Percentiles rank a stretch among this genome's conserved stretches.
These are phyloP conservation scores for Hypoxylon perforatum DNA, from an alignment of 495 filamentous ascomycete genomes.

Conservation along the genomic window DNA sequence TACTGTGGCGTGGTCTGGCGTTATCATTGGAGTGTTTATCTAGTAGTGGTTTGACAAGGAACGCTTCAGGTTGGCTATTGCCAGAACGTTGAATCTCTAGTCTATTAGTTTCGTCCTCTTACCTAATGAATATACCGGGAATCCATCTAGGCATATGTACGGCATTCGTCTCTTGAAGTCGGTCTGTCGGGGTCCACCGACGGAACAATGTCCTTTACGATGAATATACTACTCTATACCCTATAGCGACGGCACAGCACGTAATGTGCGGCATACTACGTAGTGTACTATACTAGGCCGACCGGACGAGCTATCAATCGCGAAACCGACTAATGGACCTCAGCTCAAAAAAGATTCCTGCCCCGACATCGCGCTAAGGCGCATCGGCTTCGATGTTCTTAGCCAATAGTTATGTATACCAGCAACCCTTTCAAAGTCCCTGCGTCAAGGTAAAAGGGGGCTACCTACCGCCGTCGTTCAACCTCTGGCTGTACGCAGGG, in stretches of 20 bases:
- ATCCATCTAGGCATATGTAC: background rate
- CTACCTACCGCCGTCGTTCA: background rate
- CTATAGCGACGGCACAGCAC: constrained; percentile 1
- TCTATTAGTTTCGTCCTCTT: background rate
- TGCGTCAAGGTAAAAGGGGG: constrained; percentile 8
- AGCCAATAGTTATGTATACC: constrained; percentile 10
- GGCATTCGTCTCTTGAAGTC: background rate
- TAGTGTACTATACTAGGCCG: constrained; percentile 2
- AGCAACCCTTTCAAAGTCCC: constrained; percentile 7
- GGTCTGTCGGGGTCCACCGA: background rate
- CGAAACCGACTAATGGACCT: constrained; percentile 20
- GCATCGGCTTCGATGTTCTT: background rate
- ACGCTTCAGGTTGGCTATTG: no score
- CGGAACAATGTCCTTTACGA: background rate
- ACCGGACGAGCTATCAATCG: background rate
- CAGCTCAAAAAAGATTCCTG: constrained; percentile 8
- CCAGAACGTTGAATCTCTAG: no score
- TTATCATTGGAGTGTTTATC: background rate
- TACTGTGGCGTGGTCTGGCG: constrained; percentile 16
- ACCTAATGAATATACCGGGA: background rate
- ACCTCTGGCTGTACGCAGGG: background rate
- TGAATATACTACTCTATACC: no score
- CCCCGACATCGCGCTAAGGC: constrained; percentile 7
- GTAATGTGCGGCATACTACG: background rate
- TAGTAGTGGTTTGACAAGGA: background rate